Conservation (phyloP, 148 eudicot genomes). For the Chenopodium berlandieri region DNA sequence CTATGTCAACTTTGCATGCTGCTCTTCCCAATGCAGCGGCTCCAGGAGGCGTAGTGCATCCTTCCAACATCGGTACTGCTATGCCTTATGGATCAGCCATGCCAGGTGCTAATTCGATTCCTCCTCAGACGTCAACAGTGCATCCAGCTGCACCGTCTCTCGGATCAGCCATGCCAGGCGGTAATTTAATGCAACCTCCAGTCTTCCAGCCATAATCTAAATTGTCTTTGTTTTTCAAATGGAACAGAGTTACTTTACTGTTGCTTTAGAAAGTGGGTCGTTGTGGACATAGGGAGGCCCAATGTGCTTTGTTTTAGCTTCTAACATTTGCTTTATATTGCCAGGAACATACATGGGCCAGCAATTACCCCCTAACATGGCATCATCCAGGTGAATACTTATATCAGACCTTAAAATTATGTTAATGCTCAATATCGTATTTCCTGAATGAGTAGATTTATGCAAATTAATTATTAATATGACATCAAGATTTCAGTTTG, state of each 20-base stretch:
- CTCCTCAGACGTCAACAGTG: slow-evolving; percentile 40
- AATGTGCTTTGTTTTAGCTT: neutral
- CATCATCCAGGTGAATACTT: slow-evolving; percentile 51
- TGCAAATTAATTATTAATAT: neutral
- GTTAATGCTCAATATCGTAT: no score
- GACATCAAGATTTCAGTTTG: no score
- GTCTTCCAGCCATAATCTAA: neutral
- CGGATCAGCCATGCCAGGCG: slow-evolving; percentile 39
- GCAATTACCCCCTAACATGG: slow-evolving; percentile 44
- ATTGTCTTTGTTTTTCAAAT: neutral
- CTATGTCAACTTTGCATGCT: slow-evolving; percentile 74
- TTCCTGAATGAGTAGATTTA: neutral
- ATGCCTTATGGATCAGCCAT: slow-evolving; percentile 26
- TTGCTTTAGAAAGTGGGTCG: neutral
- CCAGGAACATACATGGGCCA: slow-evolving; percentile 70
- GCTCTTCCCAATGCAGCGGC: slow-evolving; percentile 56
- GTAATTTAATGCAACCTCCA: neutral
- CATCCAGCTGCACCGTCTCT: slow-evolving; percentile 50
- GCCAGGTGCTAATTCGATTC: slow-evolving; percentile 31
- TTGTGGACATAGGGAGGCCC: slow-evolving; percentile 8
- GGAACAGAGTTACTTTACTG: neutral
- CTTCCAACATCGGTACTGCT: slow-evolving; percentile 44
- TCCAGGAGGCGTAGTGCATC: slow-evolving; percentile 45
- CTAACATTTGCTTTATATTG: slow-evolving; percentile 16
- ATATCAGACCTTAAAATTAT: neutral